phyloP scores from a whole-genome alignment of 2,329 filamentous ascomycete species.

The Bipolaris bicolor region DNA sequence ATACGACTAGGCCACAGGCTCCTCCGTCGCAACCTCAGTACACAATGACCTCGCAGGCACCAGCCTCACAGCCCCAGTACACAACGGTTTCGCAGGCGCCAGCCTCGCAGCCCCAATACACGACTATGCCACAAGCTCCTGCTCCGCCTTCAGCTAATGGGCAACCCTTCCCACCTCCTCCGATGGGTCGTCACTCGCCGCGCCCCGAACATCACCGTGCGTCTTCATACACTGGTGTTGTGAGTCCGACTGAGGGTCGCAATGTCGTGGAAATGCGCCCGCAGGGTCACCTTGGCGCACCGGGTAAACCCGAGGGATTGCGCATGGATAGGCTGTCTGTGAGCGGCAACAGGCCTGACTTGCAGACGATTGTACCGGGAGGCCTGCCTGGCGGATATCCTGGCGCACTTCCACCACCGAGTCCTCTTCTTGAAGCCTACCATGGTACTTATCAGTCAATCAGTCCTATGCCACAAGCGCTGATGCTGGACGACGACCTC shows the following conservation, averaged over 20 bases:
- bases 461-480: conserved; percentile 89
- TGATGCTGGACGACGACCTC: conserved; percentile 63
- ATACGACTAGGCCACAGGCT: neutral
- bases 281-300: conserved; percentile 40
- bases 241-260: conserved; percentile 36
- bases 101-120: conserved; percentile 26
- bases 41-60: conserved; percentile 3
- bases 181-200: conserved; percentile 34
- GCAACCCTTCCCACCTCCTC: conserved; percentile 39
- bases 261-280: conserved; percentile 52
- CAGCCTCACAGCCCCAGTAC: conserved; percentile 26
- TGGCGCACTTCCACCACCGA: conserved; percentile 67
- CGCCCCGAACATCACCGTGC: conserved; percentile 36
- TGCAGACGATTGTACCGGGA: conserved; percentile 33
- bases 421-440: conserved; percentile 89
- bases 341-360: conserved; percentile 53
- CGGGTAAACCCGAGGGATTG: conserved; percentile 44
- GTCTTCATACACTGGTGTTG: conserved; percentile 27
- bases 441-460: conserved; percentile 92
- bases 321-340: conserved; percentile 57
- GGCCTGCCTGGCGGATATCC: conserved; percentile 1
- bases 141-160: conserved; percentile 26
- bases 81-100: conserved; percentile 17
- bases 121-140: conserved; percentile 33
- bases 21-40: conserved; percentile 15